Evolutionary conservation across 73 alveolate genomes (phyloP).

Genomic region (Blepharisma japonicum): DNA sequence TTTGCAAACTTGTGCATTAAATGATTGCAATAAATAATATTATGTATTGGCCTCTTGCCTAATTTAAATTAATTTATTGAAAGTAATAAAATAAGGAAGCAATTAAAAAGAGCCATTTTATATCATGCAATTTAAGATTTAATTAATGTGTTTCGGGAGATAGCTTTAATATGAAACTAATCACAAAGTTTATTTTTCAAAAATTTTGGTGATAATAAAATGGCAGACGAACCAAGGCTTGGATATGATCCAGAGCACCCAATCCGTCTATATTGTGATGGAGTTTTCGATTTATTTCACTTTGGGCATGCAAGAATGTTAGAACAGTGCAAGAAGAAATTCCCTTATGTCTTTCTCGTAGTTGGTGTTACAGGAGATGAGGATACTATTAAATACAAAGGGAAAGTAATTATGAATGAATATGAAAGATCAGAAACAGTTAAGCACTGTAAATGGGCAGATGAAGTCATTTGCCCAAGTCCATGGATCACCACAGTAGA

Average conservation of each 20-base stretch:
- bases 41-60: too few relatives aligned
- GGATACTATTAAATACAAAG: slow-evolving; percentile 88
- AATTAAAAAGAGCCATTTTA: too few relatives aligned
- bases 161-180: too few relatives aligned
- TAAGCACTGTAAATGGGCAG: slow-evolving; percentile 96
- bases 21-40: too few relatives aligned
- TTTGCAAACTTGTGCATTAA: too few relatives aligned
- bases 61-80: too few relatives aligned
- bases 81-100: too few relatives aligned
- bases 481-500: slow-evolving; percentile 90
- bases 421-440: slow-evolving; percentile 90
- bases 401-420: slow-evolving; percentile 92
- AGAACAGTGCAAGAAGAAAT: slow-evolving; percentile 90
- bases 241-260: slow-evolving; percentile 87
- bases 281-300: slow-evolving; percentile 92
- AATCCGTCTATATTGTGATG: slow-evolving; percentile 92
- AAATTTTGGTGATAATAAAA: too few relatives aligned
- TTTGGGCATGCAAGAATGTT: slow-evolving; percentile 88
- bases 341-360: slow-evolving; percentile 81
- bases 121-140: too few relatives aligned
- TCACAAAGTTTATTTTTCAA: too few relatives aligned
- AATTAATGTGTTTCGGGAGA: too few relatives aligned
- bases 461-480: slow-evolving; percentile 95
- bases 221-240: too few relatives aligned
- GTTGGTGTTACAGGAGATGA: slow-evolving; percentile 96